These are phyloP conservation scores for Floccularia luteovirens DNA, from an alignment of 768 basidiomycete genomes.

Conservation along the genomic window DNA sequence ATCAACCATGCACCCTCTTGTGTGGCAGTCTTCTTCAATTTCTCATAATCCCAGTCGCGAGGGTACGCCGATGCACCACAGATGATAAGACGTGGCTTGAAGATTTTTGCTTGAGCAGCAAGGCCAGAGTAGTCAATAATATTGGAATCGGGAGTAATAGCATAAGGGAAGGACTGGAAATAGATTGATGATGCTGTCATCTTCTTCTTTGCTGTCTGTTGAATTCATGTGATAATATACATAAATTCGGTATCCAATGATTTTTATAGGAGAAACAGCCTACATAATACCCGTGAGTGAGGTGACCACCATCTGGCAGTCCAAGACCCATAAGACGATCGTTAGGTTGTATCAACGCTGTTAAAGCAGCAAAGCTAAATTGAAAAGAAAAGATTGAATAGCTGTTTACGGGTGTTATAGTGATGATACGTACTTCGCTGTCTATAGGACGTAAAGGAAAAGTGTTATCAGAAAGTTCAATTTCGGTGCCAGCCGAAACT, in stretches of 20 bases:
- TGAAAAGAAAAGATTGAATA: background rate
- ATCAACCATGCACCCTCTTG: slow-evolving; percentile 89
- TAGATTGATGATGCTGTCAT: slow-evolving; percentile 99
- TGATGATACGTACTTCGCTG: slow-evolving; percentile 66
- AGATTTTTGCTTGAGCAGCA: slow-evolving; percentile 81
- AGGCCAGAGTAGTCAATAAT: slow-evolving; percentile 85
- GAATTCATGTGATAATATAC: slow-evolving; percentile 5
- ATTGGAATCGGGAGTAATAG: slow-evolving; percentile 73
- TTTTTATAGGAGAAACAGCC: slow-evolving; percentile 16
- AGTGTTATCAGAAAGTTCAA: slow-evolving; percentile 4
- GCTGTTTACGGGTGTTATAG: slow-evolving; percentile 9
- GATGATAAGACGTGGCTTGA: slow-evolving; percentile 92
- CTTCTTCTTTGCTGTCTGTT: slow-evolving; percentile 95
- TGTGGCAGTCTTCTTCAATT: slow-evolving; percentile 74
- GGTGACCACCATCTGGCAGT: slow-evolving; percentile 94
- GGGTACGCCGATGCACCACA: slow-evolving; percentile 99
- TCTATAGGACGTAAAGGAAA: slow-evolving; percentile 30
- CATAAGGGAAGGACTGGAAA: slow-evolving; percentile 98
- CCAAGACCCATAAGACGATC: slow-evolving; percentile 99
- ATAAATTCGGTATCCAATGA: no score
- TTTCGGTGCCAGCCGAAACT: slow-evolving; percentile 19
- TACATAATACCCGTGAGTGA: slow-evolving; percentile 96
- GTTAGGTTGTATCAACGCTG: slow-evolving; percentile 92
- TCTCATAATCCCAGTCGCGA: slow-evolving; percentile 92
- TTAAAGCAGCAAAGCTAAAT: slow-evolving; percentile 88